Percentiles rank a stretch among this genome's conserved stretches.
These are phyloP conservation scores for Canavalia ensiformis DNA, from an alignment of 306 rosid genomes.

Conservation along the genomic window DNA sequence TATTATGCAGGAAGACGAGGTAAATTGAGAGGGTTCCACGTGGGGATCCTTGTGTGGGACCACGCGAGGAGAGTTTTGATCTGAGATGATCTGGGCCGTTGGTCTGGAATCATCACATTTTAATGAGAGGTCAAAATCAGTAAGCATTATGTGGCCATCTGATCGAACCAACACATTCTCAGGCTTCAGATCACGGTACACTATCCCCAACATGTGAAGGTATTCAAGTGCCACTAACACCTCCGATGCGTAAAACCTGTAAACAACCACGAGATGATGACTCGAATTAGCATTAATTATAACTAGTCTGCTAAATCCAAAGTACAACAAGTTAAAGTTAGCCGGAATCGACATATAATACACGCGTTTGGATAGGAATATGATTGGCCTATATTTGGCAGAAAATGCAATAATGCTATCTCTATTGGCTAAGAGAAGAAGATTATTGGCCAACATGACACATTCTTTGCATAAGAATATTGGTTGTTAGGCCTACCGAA, in stretches of 20 bases:
- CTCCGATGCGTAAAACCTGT: slow-evolving; percentile 86
- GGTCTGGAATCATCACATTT: slow-evolving; percentile 59
- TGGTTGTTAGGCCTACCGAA: slow-evolving; percentile 50
- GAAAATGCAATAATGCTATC: slow-evolving; percentile 38
- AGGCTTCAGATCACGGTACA: slow-evolving; percentile 85
- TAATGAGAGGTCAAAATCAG: slow-evolving; percentile 71
- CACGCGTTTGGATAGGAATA: background rate
- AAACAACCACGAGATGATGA: background rate
- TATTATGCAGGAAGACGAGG: slow-evolving; percentile 64
- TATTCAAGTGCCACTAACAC: slow-evolving; percentile 82
- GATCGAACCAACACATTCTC: slow-evolving; percentile 85
- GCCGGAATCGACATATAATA: background rate
- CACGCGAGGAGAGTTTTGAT: slow-evolving; percentile 49
- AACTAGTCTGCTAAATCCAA: slow-evolving; percentile 1
- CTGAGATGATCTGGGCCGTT: slow-evolving; percentile 60
- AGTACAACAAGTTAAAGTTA: background rate
- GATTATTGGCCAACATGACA: slow-evolving; percentile 51
- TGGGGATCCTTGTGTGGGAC: slow-evolving; percentile 49
- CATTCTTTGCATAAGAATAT: slow-evolving; percentile 40
- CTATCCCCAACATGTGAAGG: slow-evolving; percentile 95
- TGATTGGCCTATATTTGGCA: slow-evolving; percentile 28
- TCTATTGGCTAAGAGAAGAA: slow-evolving; percentile 20
- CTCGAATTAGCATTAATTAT: slow-evolving; percentile 29
- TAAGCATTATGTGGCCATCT: slow-evolving; percentile 88
- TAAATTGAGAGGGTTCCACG: slow-evolving; percentile 48